Evolutionary conservation across 306 rosid species (phyloP), one percentile per base, ranked within the genome.

Genomic region (Trifolium fragiferum): DNA sequence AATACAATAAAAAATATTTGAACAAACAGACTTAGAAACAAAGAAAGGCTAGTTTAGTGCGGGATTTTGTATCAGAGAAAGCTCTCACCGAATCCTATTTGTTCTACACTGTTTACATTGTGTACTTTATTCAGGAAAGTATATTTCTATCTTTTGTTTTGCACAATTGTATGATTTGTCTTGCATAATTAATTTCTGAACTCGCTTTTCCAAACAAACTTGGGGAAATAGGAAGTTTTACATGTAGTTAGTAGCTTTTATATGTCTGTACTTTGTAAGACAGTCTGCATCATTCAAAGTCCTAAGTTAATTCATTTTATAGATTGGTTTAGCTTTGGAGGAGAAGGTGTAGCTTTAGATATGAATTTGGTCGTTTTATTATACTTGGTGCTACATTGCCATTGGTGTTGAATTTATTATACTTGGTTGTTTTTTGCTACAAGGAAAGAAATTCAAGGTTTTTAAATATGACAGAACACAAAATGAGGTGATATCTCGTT

Each of bases 351-450:
- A 59, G 33, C 23, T 38, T 8, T 18, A 14, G 16, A 55, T 38
- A 38, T 63, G 47, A 38, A 16, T 51, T 51, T 70, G 44, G 23
- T 63, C 41, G 47, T 60, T 19, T 21, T 33, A 18, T 43, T 13
- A n/a, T n/a, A n/a, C n/a, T n/a, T 66, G 21, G 23, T 66, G 40
- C 9, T 53, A 40, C 21, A 62, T 43, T 62, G 35, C 60, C 19
- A 27, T 63, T 15, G 20, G 62, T 66, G 51, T 51, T 50, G 15
- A 38, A 32, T 67, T 66, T 65, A 49, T 15, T 33, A 20, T 75
- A 27, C 43, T 40, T 5, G 9, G 53, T 51, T 57, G 30, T 53
- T 78, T 72, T 7, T 63, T 63, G 4, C 59, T 19, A 46, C 8
- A 4, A 5, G 20, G 72, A 68, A 37, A 47, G 1, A 33, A 59